Base-by-base conservation (phyloP, 495 filamentous ascomycete genomes). In the Penicillium waksmanii region DNA sequence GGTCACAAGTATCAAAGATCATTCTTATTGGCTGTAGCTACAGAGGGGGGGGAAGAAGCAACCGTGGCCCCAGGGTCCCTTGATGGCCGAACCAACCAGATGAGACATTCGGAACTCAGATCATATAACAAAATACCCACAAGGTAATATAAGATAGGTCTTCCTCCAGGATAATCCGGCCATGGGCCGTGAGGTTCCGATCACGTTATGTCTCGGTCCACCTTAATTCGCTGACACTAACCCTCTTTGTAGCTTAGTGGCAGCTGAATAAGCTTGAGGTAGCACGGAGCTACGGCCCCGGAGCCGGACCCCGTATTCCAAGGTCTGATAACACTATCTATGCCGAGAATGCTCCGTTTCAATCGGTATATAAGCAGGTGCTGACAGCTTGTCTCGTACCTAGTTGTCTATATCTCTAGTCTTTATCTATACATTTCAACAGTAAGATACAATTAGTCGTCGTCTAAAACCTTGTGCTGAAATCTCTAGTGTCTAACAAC, bases 191-290 rank as follows among this genome's bases (percentile, higher is more conserved):
- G 51, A 53, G 51, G 51, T 27, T 25, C 50, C 51, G 51, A 53
- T 53, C 51, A 53, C 51, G 51, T 53, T 53, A 53, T 53, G 31
- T 53, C 51, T 53, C 35, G 51, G n/a, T 53, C 51, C 51, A 53
- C 51, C 33, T 23, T 38, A 42, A 38, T 53, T 53, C 35, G 33
- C 18, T 36, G 35, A 53, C 34, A 53, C 51, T 38, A 19, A 42
- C 34, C 51, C 34, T 40, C 18, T 53, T 53, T 53, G 50, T 53
- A 35, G 50, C 27, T 53, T 53, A 53, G 51, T 53, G 51, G 51
- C 35, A 53, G 51, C 51, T 23, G 51, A 40, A 42, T 43, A 13
- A 53, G 25, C 4, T 33, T 53, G 51, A 25, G n/a, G 34, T 53
- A 53, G 17, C 51, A 53, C 51, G 51, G 51, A 42, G 51, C 51